These are phyloP conservation scores for Sugiyamaella floridensis DNA, from an alignment of 805 yeast species.

Conservation along the genomic window DNA sequence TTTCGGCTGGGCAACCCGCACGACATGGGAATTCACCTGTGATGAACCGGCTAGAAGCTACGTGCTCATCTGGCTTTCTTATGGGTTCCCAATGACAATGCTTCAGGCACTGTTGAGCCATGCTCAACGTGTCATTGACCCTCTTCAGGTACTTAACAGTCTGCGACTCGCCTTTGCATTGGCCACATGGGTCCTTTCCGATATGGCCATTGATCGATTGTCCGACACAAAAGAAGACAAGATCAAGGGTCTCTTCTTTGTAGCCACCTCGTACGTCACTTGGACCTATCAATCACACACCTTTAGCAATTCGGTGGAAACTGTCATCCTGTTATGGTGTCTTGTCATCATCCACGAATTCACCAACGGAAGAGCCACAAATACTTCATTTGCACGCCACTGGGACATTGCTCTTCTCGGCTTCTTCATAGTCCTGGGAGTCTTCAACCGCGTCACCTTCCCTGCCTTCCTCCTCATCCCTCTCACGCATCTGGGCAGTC, in stretches of 20 bases:
- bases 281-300: conserved; percentile 79
- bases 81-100: conserved; percentile 55
- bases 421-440: conserved; percentile 51
- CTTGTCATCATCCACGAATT: conserved; percentile 44
- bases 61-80: conserved; percentile 57
- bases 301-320: conserved; percentile 80
- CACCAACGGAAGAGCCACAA: conserved; percentile 16
- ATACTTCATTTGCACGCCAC: conserved; percentile 22
- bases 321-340: conserved; percentile 41
- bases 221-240: conserved; percentile 45
- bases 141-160: conserved; percentile 47
- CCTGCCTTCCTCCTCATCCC: conserved; percentile 70
- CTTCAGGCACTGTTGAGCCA: conserved; percentile 30
- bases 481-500: conserved; percentile 38
- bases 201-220: conserved; percentile 41
- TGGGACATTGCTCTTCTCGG: conserved; percentile 43
- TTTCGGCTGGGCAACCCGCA: conserved; percentile 39
- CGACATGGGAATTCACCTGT: conserved; percentile 79
- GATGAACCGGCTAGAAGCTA: conserved; percentile 61
- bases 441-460: conserved; percentile 82
- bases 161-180: conserved; percentile 44
- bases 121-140: conserved; percentile 28
- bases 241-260: conserved; percentile 33
- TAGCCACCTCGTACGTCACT: conserved; percentile 60
- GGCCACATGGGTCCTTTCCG: conserved; percentile 33